Percentiles rank a stretch among this genome's conserved stretches.
These are phyloP conservation scores for Daldinia eschscholtzii DNA, from an alignment of 2,329 filamentous ascomycete genomes.

Conservation along the genomic window DNA sequence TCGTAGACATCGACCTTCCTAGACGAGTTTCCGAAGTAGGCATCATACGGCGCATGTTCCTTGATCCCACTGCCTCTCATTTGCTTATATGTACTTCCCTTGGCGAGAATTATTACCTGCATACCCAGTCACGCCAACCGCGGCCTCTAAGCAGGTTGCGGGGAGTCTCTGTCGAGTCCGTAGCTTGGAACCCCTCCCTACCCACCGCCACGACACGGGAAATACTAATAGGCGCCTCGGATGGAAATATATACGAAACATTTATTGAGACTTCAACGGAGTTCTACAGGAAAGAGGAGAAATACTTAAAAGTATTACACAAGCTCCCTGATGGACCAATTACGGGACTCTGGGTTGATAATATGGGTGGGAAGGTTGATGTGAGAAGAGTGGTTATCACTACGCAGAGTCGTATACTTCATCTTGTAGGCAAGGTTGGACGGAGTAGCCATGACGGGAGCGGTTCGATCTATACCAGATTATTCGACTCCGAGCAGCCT, in stretches of 20 bases:
- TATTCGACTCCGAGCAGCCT: slow-evolving; percentile 90
- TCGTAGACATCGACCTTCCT: slow-evolving; percentile 91
- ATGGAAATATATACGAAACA: slow-evolving; percentile 94
- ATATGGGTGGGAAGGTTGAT: slow-evolving; percentile 75
- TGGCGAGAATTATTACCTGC: slow-evolving; percentile 97
- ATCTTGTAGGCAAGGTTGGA: slow-evolving; percentile 83
- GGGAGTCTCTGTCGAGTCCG: slow-evolving; percentile 86
- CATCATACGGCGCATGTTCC: slow-evolving; percentile 94
- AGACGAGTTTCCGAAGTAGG: slow-evolving; percentile 93
- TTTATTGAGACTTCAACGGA: slow-evolving; percentile 95
- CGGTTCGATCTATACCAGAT: slow-evolving; percentile 84
- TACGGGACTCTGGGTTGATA: slow-evolving; percentile 87
- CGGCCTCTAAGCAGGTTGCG: slow-evolving; percentile 85
- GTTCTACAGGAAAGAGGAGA: slow-evolving; percentile 95
- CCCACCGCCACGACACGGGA: slow-evolving; percentile 95
- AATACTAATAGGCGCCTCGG: slow-evolving; percentile 90
- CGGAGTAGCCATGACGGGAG: slow-evolving; percentile 81
- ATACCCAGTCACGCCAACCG: slow-evolving; percentile 91
- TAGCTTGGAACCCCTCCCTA: slow-evolving; percentile 94
- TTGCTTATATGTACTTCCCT: slow-evolving; percentile 90
- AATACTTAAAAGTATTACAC: slow-evolving; percentile 87
- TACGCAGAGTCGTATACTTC: slow-evolving; percentile 81
- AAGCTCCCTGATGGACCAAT: slow-evolving; percentile 85
- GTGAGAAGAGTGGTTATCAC: slow-evolving; percentile 82
- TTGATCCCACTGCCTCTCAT: slow-evolving; percentile 96